Evolutionary conservation across 2,329 filamentous ascomycete genomes (phyloP).

Genomic region (Byssoonygena ceratinophila): DNA sequence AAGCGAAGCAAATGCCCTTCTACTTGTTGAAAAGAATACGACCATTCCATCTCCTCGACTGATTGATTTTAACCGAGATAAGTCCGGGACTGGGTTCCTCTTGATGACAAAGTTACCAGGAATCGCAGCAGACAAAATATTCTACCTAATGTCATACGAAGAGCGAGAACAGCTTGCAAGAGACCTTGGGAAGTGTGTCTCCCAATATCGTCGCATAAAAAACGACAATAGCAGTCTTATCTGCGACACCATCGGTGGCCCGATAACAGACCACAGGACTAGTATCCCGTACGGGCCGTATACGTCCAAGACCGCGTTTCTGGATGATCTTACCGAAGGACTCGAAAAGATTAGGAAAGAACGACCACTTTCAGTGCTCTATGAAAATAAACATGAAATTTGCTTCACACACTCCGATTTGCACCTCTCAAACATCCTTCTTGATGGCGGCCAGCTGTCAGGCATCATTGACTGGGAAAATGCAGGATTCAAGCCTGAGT

Average conservation of each 20-base stretch:
- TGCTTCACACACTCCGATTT: constrained; percentile 16
- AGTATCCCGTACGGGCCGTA: constrained; percentile 5
- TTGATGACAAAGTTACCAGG: constrained; percentile 16
- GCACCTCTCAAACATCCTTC: constrained; percentile 12
- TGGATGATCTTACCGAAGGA: constrained; percentile 5
- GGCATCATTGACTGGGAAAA: constrained; percentile 16
- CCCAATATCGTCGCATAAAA: constrained; percentile 10
- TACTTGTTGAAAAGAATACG: constrained; percentile 13
- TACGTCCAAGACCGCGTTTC: constrained; percentile 11
- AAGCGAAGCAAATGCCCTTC: constrained; percentile 16
- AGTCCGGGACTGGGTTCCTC: constrained; percentile 10
- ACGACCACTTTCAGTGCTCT: constrained; percentile 5
- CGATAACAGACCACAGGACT: constrained; percentile 12
- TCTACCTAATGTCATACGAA: constrained; percentile 14
- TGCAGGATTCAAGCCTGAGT: constrained; percentile 16
- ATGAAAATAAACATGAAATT: constrained; percentile 11
- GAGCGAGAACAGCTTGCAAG: constrained; percentile 13
- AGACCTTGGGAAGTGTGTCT: constrained; percentile 12
- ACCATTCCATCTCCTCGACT: constrained; percentile 13
- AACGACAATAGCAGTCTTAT: constrained; percentile 9
- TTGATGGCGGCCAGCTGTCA: constrained; percentile 10
- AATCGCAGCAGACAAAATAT: constrained; percentile 1
- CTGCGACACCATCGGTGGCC: constrained; percentile 12
- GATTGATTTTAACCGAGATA: constrained; percentile 10
- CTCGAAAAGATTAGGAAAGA: background rate